phyloP scores from a whole-genome alignment of 2,329 filamentous ascomycete species.

The Fusarium torreyae region DNA sequence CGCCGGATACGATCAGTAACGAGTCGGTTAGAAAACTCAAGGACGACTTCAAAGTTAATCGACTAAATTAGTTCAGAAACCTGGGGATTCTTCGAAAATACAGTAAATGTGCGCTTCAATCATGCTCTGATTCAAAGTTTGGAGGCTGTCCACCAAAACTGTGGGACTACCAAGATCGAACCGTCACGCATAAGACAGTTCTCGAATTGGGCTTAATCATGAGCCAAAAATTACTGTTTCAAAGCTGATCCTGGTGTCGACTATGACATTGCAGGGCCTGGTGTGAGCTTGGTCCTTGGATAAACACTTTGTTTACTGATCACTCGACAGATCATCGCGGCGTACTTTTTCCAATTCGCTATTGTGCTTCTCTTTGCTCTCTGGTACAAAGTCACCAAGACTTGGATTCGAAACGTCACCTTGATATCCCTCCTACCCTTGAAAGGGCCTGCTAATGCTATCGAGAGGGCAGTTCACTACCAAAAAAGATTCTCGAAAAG shows the following conservation, averaged over 20 bases:
- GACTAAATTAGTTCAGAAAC: too few species aligned
- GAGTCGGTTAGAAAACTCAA: accelerated
- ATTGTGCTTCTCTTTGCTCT: background rate
- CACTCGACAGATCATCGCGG: background rate
- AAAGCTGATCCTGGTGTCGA: constrained; percentile 8
- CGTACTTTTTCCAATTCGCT: constrained; percentile 6
- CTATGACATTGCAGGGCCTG: constrained; percentile 31
- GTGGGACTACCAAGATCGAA: too few species aligned
- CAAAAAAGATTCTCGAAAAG: accelerated
- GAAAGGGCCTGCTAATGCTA: background rate
- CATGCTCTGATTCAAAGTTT: too few species aligned
- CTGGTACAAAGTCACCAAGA: background rate
- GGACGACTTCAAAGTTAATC: accelerated
- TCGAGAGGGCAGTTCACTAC: accelerated
- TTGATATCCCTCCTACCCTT: accelerated
- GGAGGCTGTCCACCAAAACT: too few species aligned
- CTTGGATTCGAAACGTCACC: background rate
- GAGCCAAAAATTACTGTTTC: background rate
- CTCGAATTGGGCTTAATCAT: background rate
- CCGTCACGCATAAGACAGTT: too few species aligned
- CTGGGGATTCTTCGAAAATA: too few species aligned
- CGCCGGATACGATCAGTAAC: background rate
- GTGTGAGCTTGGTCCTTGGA: background rate
- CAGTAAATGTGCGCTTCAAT: too few species aligned
- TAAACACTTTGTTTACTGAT: background rate